Evolutionary conservation across 1,139 yeast species (phyloP), one percentile per base, ranked within the genome.

Genomic region (Geotrichum bryndzae): DNA sequence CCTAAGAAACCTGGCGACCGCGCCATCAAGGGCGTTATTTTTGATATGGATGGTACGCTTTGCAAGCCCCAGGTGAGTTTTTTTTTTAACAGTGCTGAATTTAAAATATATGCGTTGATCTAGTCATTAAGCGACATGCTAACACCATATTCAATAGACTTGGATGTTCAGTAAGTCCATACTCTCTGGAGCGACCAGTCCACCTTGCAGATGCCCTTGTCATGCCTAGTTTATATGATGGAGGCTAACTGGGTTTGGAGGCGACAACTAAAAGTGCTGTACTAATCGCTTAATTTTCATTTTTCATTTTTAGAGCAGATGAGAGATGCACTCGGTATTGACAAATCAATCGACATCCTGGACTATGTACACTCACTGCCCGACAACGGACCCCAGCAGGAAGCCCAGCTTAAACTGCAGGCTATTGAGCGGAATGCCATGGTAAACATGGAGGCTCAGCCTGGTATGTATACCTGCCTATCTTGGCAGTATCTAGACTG

Each of bases 1-100:
- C 79, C 80, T 1, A 27, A 59, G 6, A 50, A 57, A n/a, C 61
- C 70, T 1, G 69, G 70, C 18, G 82, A 80, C 55, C 63, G 73
- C 4, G 68, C 70, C 0, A 72, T 84, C 52, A 75, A 74, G 56
- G 88, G 87, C 0, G 70, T 85, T 4, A 76, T 85, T 1, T 85
- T 85, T 68, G 90, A 85, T 66, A 85, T 85, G 90, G 90, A 85
- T 67, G 90, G 90, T 5, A 85, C 89, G 0, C 69, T 85, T 58
- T 83, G 87, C 66, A 74, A 81, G 31, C 88, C 90, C 1, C 88
- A 84, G 70, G 78, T 74, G 62, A n/a, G 75, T 61, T 15, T 8
- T 13, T 11, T 38, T 23, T 4, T 51, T 25, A 1, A 10, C 29
- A 8, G 15, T 18, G 8, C 3, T 51, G 18, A 27, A 11, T 29